These are phyloP conservation scores for Cladosporium cucumerinum DNA, from an alignment of 2,329 filamentous ascomycete genomes.

Conservation along the genomic window DNA sequence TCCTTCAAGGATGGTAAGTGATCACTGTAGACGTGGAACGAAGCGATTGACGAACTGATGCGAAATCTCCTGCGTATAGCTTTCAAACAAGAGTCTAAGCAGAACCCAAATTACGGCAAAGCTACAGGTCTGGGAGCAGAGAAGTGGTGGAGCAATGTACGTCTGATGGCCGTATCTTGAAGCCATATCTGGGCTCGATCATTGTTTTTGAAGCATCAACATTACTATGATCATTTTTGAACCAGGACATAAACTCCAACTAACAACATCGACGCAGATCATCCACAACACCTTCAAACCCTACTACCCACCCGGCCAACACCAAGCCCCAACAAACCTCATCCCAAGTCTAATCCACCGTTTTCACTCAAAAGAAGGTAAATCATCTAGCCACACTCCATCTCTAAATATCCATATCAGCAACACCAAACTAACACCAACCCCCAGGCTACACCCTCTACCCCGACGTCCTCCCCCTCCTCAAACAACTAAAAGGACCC, in stretches of 20 bases:
- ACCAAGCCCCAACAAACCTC: slow-evolving; percentile 33
- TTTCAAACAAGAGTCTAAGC: slow-evolving; percentile 46
- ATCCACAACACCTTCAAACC: slow-evolving; percentile 54
- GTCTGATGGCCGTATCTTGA: slow-evolving; percentile 18
- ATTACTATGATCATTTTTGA: neutral
- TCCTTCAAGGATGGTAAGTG: slow-evolving; percentile 40
- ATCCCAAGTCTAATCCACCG: slow-evolving; percentile 49
- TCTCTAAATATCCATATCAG: neutral
- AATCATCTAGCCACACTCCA: neutral
- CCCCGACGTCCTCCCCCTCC: slow-evolving; percentile 45
- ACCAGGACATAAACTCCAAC: neutral
- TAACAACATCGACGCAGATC: slow-evolving; percentile 41
- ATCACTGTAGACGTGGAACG: neutral
- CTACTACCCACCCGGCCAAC: slow-evolving; percentile 28
- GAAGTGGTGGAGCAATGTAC: slow-evolving; percentile 60
- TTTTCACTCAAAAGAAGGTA: slow-evolving; percentile 51
- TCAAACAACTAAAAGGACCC: slow-evolving; percentile 40
- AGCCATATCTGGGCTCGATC: neutral
- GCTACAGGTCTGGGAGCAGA: slow-evolving; percentile 49
- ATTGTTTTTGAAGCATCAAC: neutral
- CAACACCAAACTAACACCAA: neutral
- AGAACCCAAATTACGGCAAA: slow-evolving; percentile 60
- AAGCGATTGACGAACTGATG: neutral
- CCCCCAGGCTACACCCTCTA: slow-evolving; percentile 46
- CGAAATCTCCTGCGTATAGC: slow-evolving; percentile 31